These are phyloP conservation scores for Tritrichomonas musculus DNA, from an alignment of 208 protist species.

Conservation along the genomic window DNA sequence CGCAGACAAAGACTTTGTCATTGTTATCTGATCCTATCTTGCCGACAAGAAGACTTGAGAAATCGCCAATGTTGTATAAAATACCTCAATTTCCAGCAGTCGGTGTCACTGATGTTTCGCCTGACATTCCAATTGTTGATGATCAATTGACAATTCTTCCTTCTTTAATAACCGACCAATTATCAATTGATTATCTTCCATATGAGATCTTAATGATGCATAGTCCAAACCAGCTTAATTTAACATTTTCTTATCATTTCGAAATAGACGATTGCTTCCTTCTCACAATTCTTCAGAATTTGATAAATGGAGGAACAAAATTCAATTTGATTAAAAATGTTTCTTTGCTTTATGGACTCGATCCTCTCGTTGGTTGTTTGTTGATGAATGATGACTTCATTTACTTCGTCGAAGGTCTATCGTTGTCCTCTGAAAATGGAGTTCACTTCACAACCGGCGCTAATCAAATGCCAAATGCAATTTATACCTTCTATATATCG, in stretches of 20 bases:
- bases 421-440: background rate
- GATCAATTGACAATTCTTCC: background rate
- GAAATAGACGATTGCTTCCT: too few relatives aligned
- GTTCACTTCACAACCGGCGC: background rate
- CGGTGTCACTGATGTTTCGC: background rate
- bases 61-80: background rate
- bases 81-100: background rate
- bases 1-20: background rate
- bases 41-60: background rate
- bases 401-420: background rate
- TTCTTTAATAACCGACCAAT: background rate
- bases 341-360: background rate
- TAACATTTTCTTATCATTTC: background rate
- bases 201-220: background rate
- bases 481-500: background rate
- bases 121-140: background rate
- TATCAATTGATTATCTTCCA: background rate
- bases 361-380: background rate
- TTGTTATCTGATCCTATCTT: background rate
- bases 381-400: background rate
- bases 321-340: background rate
- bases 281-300: background rate
- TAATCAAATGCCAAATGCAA: too few relatives aligned
- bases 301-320: background rate
- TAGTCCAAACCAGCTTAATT: background rate